These are phyloP conservation scores for Marasmius tenuissimus DNA, from an alignment of 1,284 basidiomycete genomes.

Conservation along the genomic window DNA sequence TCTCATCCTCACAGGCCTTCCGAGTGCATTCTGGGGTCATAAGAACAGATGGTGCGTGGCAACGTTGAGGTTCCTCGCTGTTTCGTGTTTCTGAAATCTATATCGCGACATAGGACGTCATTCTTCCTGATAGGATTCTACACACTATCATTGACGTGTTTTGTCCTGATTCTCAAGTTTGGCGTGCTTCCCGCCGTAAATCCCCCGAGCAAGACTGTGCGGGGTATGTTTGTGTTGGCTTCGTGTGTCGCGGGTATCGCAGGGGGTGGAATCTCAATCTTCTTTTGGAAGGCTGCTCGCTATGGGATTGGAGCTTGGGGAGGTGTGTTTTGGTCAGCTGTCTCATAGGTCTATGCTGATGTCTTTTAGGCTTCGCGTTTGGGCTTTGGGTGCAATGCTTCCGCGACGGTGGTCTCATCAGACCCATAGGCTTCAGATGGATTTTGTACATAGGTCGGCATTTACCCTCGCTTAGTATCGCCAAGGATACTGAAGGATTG, in stretches of 20 bases:
- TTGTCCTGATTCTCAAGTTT: slow-evolving; percentile 88
- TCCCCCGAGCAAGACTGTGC: slow-evolving; percentile 73
- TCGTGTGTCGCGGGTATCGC: slow-evolving; percentile 78
- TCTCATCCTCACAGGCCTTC: slow-evolving; percentile 87
- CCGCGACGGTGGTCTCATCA: slow-evolving; percentile 79
- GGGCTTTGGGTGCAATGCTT: slow-evolving; percentile 89
- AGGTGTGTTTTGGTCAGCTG: slow-evolving; percentile 27
- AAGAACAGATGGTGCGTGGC: slow-evolving; percentile 82
- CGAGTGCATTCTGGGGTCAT: slow-evolving; percentile 88
- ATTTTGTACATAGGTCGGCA: slow-evolving; percentile 79
- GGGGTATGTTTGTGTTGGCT: slow-evolving; percentile 90
- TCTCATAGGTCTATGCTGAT: slow-evolving; percentile 1
- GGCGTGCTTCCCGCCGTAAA: slow-evolving; percentile 82
- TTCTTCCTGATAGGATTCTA: slow-evolving; percentile 93
- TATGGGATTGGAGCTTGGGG: slow-evolving; percentile 89
- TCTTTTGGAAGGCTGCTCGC: slow-evolving; percentile 86
- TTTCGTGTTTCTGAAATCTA: slow-evolving; percentile 15
- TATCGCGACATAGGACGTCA: slow-evolving; percentile 65
- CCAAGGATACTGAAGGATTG: slow-evolving; percentile 15
- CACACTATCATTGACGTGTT: slow-evolving; percentile 80
- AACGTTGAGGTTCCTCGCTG: slow-evolving; percentile 14
- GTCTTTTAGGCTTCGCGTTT: slow-evolving; percentile 61
- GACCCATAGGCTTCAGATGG: slow-evolving; percentile 78
- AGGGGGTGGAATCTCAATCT: slow-evolving; percentile 83
- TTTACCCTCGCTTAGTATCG: not conserved